Evolutionary conservation across 1,284 basidiomycete genomes (phyloP).

Genomic region (Agroathelia rolfsii): DNA sequence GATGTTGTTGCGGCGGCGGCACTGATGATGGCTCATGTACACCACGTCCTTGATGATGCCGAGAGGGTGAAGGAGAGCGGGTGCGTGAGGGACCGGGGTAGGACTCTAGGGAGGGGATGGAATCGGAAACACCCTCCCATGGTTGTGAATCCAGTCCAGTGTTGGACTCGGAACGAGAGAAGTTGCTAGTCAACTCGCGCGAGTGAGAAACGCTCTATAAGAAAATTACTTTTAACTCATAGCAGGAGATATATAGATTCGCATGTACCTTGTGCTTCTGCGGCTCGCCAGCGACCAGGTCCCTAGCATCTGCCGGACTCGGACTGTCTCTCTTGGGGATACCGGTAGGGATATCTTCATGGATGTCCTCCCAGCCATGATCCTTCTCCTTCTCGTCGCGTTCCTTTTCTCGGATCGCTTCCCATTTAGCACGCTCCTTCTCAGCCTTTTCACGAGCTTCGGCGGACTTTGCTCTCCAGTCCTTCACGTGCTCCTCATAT

Average conservation of each 20-base stretch:
- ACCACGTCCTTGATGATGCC: slow-evolving; percentile 11
- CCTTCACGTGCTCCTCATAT: slow-evolving; percentile 59
- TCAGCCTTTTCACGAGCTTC: slow-evolving; percentile 69
- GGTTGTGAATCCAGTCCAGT: slow-evolving; percentile 42
- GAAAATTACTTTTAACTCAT: neutral
- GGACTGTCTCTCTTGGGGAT: slow-evolving; percentile 14
- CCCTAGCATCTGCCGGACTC: slow-evolving; percentile 34
- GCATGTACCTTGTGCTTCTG: slow-evolving; percentile 17
- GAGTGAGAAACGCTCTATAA: neutral
- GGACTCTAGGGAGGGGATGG: slow-evolving; percentile 56
- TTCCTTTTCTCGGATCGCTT: slow-evolving; percentile 30
- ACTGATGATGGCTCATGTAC: slow-evolving; percentile 18
- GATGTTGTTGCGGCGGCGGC: slow-evolving; percentile 16
- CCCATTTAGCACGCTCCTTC: slow-evolving; percentile 63
- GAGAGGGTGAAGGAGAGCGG: slow-evolving; percentile 30
- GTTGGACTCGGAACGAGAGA: slow-evolving; percentile 19
- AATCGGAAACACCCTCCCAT: slow-evolving; percentile 62
- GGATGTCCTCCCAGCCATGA: slow-evolving; percentile 44
- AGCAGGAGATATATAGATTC: neutral
- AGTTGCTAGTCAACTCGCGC: slow-evolving; percentile 3
- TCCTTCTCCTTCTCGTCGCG: slow-evolving; percentile 33
- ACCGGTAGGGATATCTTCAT: slow-evolving; percentile 22
- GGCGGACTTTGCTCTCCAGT: slow-evolving; percentile 69
- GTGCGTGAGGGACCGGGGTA: slow-evolving; percentile 49
- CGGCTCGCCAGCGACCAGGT: slow-evolving; percentile 34